Conservation (phyloP, 2,329 filamentous ascomycete species). For the Scedosporium apiospermum region DNA sequence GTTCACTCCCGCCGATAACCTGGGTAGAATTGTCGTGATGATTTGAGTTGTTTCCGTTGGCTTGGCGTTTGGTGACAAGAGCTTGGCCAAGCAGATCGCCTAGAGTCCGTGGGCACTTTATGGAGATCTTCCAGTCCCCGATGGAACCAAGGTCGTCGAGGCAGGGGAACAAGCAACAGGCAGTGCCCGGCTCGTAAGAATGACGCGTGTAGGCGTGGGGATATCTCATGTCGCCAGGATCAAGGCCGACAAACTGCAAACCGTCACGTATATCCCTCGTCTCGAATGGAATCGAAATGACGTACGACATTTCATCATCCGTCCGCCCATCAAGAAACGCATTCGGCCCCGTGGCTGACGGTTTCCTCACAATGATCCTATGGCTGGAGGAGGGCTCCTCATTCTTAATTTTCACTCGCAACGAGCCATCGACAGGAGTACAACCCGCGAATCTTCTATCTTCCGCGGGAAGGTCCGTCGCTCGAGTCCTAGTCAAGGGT, state of each 20-base stretch:
- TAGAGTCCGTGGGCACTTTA: constrained; percentile 77
- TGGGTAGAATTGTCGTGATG: constrained; percentile 23
- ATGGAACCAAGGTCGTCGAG: constrained; percentile 76
- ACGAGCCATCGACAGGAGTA: constrained; percentile 44
- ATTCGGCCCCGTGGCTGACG: constrained; percentile 14
- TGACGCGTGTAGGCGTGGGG: constrained; percentile 88
- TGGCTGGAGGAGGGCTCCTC: constrained; percentile 22
- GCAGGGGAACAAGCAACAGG: constrained; percentile 86
- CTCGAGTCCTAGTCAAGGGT: constrained; percentile 40
- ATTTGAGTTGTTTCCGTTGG: not conserved
- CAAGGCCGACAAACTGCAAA: constrained; percentile 81
- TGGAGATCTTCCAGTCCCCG: constrained; percentile 79
- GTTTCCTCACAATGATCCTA: constrained; percentile 33
- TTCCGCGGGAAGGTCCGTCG: constrained; percentile 43
- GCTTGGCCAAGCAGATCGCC: constrained; percentile 60
- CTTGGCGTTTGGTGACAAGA: constrained; percentile 26
- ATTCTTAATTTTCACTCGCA: constrained; percentile 27
- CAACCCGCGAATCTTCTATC: constrained; percentile 46
- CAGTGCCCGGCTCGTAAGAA: constrained; percentile 65
- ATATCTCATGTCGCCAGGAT: constrained; percentile 70
- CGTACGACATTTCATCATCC: constrained; percentile 28
- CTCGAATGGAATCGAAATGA: constrained; percentile 63
- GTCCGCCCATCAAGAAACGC: constrained; percentile 19
- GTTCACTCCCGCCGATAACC: constrained; percentile 25
- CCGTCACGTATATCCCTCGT: constrained; percentile 73